These are phyloP conservation scores for Pestalotiopsis sp. DNA, from an alignment of 2,329 filamentous ascomycete species.

Conservation along the genomic window DNA sequence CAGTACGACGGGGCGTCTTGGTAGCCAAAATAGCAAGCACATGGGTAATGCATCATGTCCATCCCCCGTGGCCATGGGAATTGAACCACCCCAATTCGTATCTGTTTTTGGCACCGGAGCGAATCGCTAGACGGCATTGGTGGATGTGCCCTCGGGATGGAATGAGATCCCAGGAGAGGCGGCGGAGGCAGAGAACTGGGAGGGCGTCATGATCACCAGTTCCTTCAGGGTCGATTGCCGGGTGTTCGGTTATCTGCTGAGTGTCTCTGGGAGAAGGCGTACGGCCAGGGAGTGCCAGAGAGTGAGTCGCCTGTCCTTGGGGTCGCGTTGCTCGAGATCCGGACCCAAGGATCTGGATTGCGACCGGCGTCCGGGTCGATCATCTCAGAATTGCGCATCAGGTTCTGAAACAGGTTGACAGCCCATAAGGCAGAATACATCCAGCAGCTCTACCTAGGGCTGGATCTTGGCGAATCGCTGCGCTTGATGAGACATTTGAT, in stretches of 20 bases:
- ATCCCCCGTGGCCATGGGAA: background rate
- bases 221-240: background rate
- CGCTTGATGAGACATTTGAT: slow-evolving; percentile 2
- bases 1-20: background rate
- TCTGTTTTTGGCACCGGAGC: background rate
- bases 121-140: background rate
- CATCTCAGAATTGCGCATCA: background rate
- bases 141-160: background rate
- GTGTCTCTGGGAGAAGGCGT: background rate
- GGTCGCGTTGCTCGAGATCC: background rate
- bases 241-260: background rate
- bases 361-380: background rate
- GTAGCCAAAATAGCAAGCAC: background rate
- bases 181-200: background rate
- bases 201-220: background rate
- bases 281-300: background rate
- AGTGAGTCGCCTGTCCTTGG: background rate
- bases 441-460: background rate
- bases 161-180: background rate
- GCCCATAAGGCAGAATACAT: slow-evolving; percentile 2
- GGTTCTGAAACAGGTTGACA: slow-evolving; percentile 4
- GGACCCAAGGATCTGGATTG: slow-evolving; percentile 4
- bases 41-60: background rate
- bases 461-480: background rate
- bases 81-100: background rate